These are phyloP conservation scores for Solanum chiquidenum DNA, from an alignment of 257 asterid species.

Conservation along the genomic window DNA sequence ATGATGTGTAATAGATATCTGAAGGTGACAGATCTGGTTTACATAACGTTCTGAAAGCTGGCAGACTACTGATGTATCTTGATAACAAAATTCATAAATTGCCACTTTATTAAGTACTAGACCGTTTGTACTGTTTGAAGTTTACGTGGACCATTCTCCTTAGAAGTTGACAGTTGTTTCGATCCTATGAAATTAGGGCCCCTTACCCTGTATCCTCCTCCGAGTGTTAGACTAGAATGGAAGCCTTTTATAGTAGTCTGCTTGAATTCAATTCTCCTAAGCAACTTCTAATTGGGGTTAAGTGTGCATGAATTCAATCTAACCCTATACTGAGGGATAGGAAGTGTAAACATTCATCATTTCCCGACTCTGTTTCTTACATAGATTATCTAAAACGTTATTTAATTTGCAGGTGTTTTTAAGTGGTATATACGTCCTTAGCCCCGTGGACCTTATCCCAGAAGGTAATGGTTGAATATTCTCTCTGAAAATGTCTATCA, in stretches of 20 bases:
- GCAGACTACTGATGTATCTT: background rate
- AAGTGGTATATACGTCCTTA: conserved; percentile 33
- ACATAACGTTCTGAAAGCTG: background rate
- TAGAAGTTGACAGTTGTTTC: background rate
- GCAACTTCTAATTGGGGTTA: background rate
- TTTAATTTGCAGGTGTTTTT: conserved; percentile 20
- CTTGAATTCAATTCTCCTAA: background rate
- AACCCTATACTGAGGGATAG: background rate
- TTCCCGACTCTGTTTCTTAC: background rate
- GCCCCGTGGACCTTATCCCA: conserved; percentile 42
- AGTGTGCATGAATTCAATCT: background rate
- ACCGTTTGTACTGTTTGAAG: background rate
- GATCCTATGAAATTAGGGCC: background rate
- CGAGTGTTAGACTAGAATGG: background rate
- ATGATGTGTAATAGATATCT: background rate
- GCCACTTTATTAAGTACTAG: background rate
- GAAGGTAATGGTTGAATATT: conserved; percentile 23
- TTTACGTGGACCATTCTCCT: background rate
- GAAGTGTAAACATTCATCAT: background rate
- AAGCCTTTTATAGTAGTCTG: background rate
- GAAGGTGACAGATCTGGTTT: background rate
- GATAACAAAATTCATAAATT: background rate
- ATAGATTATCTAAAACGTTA: background rate
- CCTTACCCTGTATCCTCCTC: background rate
- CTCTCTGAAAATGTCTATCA: background rate